Evolutionary conservation across 352 stramenopile genomes (phyloP).

Genomic region (Phytopythium oedochilum): DNA sequence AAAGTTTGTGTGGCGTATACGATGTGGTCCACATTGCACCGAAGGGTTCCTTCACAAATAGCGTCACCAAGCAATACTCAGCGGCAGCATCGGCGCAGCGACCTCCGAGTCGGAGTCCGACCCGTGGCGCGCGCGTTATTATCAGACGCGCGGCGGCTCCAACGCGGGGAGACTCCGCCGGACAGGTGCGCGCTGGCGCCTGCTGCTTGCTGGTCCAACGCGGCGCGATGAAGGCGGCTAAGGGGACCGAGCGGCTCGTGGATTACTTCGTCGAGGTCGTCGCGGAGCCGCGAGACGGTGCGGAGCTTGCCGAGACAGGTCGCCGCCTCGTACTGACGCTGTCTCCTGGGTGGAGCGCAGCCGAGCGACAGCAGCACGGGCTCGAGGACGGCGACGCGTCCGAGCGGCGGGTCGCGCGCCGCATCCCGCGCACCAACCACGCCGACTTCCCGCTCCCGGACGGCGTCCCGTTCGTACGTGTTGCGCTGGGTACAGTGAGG

Average conservation of each 20-base stretch:
- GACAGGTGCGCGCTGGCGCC: neutral
- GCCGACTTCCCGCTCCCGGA: slow-evolving; percentile 61
- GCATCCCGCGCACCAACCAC: slow-evolving; percentile 44
- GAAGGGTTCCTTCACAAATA: no score
- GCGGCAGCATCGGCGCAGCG: neutral
- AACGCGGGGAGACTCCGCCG: no score
- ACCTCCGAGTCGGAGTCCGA: no score
- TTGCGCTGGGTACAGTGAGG: neutral
- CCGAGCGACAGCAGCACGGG: neutral
- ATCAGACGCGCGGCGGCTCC: neutral
- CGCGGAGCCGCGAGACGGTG: slow-evolving; percentile 21
- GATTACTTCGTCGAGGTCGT: slow-evolving; percentile 79
- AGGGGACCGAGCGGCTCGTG: slow-evolving; percentile 29
- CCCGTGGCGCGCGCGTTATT: no score
- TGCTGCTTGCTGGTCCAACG: neutral
- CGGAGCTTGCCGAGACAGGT: no score
- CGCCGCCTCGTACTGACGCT: no score
- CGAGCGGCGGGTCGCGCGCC: slow-evolving; percentile 33
- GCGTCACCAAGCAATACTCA: neutral
- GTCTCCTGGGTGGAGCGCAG: neutral
- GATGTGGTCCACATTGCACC: no score
- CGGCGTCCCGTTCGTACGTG: slow-evolving; percentile 59
- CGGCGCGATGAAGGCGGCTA: neutral
- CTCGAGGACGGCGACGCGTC: slow-evolving; percentile 30
- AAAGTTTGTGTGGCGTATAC: no score